phyloP scores from a whole-genome alignment of 768 basidiomycete genomes.

The Amanita pseudoporphyria region DNA sequence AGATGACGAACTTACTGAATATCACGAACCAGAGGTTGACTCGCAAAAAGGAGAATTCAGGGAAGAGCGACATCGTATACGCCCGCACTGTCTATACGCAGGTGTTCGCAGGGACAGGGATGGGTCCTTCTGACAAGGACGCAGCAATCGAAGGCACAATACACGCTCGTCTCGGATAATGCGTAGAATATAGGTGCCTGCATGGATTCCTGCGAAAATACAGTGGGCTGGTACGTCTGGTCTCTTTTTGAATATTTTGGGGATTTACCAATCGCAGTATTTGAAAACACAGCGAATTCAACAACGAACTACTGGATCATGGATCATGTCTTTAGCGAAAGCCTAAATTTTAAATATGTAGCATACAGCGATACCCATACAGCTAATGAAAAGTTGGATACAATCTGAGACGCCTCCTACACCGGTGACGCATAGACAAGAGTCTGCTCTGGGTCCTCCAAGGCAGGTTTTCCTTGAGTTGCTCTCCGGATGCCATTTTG shows the following conservation, averaged over 20 bases:
- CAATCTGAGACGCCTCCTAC: conserved; percentile 26
- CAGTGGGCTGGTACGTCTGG: conserved; percentile 26
- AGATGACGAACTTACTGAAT: conserved; percentile 27
- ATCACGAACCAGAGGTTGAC: background rate
- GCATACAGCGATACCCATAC: conserved; percentile 34
- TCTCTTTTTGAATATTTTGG: background rate
- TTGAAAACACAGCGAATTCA: conserved; percentile 41
- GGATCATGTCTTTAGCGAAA: conserved; percentile 14
- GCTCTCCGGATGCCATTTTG: conserved; percentile 22
- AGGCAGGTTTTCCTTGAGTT: conserved; percentile 28
- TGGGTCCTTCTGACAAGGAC: conserved; percentile 25
- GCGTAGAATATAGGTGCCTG: conserved; percentile 37
- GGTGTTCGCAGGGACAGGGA: conserved; percentile 31
- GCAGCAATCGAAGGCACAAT: conserved; percentile 36
- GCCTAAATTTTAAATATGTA: conserved; percentile 39
- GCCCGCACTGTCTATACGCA: conserved; percentile 22
- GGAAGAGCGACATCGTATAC: conserved; percentile 8
- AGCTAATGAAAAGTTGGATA: conserved; percentile 35
- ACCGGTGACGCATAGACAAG: conserved; percentile 32
- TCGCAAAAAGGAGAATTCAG: background rate
- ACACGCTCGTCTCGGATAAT: conserved; percentile 25
- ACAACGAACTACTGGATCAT: conserved; percentile 25
- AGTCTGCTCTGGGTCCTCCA: conserved; percentile 29
- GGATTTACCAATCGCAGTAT: conserved; percentile 17
- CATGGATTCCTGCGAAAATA: conserved; percentile 27